Percentiles rank a stretch among this genome's conserved stretches.
phyloP scores from a whole-genome alignment of 768 basidiomycete species.

The Leccinellum rugosiceps region DNA sequence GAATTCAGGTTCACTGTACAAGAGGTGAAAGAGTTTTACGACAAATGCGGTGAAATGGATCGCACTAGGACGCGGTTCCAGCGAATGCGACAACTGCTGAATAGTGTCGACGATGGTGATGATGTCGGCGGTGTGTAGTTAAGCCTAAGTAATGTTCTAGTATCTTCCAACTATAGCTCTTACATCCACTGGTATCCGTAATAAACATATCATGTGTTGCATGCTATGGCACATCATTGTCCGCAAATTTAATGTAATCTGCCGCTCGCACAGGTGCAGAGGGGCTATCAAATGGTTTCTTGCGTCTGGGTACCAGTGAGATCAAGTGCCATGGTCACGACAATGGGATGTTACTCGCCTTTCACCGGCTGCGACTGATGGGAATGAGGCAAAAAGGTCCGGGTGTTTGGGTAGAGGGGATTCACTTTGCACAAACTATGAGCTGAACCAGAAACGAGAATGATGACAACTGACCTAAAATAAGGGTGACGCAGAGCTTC shows the following conservation, averaged over 20 bases:
- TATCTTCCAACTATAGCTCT: neutral
- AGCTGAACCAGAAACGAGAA: neutral
- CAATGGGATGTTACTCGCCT: slow-evolving; percentile 48
- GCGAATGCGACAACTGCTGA: slow-evolving; percentile 54
- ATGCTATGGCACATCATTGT: slow-evolving; percentile 47
- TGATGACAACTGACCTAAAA: slow-evolving; percentile 56
- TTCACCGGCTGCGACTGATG: slow-evolving; percentile 94
- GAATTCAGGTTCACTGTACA: slow-evolving; percentile 70
- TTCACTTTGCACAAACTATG: slow-evolving; percentile 51
- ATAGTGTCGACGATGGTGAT: slow-evolving; percentile 24
- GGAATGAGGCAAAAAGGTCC: slow-evolving; percentile 93
- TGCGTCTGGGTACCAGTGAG: slow-evolving; percentile 46
- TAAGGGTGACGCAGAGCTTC: slow-evolving; percentile 90
- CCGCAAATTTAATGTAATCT: slow-evolving; percentile 63
- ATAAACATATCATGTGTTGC: neutral
- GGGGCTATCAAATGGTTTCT: slow-evolving; percentile 76
- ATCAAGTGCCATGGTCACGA: slow-evolving; percentile 1
- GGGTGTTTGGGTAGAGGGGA: slow-evolving; percentile 95
- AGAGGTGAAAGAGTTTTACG: slow-evolving; percentile 78
- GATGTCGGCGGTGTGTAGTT: slow-evolving; percentile 6
- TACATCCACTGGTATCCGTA: neutral
- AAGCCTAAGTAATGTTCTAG: neutral
- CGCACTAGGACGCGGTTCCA: slow-evolving; percentile 63
- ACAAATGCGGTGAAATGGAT: slow-evolving; percentile 68
- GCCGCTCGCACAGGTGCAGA: slow-evolving; percentile 73